Evolutionary conservation across 2,329 filamentous ascomycete species (phyloP).

Genomic region (Xylaria sp.): DNA sequence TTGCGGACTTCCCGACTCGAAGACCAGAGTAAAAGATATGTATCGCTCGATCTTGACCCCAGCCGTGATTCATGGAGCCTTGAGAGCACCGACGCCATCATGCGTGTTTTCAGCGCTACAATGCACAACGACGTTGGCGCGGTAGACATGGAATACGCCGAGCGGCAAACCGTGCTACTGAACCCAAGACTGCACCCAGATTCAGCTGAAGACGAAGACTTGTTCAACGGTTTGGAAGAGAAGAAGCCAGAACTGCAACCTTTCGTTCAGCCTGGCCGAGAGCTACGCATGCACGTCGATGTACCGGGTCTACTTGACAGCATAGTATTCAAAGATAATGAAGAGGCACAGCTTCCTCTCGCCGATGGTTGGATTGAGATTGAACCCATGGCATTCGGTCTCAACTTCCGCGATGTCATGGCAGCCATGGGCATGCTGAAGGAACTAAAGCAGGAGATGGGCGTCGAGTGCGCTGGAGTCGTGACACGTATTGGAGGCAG

Average conservation of each 20-base stretch:
- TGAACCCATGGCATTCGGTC: slow-evolving; percentile 25
- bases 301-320: slow-evolving; percentile 30
- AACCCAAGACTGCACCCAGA: slow-evolving; percentile 29
- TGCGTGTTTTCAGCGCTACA: slow-evolving; percentile 23
- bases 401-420: slow-evolving; percentile 37
- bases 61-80: slow-evolving; percentile 13
- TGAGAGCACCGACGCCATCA: slow-evolving; percentile 16
- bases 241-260: slow-evolving; percentile 21
- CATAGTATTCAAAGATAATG: slow-evolving; percentile 30
- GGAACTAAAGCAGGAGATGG: slow-evolving; percentile 23
- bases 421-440: slow-evolving; percentile 32
- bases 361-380: slow-evolving; percentile 22
- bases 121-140: not conserved
- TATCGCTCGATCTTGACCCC: slow-evolving; percentile 45
- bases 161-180: slow-evolving; percentile 22
- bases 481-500: slow-evolving; percentile 31
- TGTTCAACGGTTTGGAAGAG: not conserved
- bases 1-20: slow-evolving; percentile 44
- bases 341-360: not conserved
- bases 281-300: slow-evolving; percentile 28
- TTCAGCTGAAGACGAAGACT: slow-evolving; percentile 3
- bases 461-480: slow-evolving; percentile 36
- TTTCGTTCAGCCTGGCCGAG: slow-evolving; percentile 26
- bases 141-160: slow-evolving; percentile 36
- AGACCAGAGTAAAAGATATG: slow-evolving; percentile 35